Conservation (phyloP, 2,329 filamentous ascomycete genomes). For the Penicillium corylophilum region DNA sequence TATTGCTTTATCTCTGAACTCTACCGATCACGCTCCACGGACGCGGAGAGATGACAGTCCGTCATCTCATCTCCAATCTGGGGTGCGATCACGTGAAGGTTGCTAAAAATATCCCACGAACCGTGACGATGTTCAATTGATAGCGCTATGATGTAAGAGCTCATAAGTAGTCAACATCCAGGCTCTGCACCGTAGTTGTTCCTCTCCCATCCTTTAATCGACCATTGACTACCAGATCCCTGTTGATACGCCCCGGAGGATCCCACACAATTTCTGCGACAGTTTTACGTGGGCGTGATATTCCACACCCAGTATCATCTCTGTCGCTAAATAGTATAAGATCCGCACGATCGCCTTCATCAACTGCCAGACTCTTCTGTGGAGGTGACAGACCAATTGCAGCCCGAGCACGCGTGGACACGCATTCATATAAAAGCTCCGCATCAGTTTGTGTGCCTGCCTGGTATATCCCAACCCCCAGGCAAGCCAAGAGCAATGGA, state of each 20-base stretch:
- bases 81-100: not conserved
- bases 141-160: not conserved
- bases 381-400: constrained; percentile 33
- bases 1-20: not conserved
- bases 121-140: not conserved
- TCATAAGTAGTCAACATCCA: not conserved
- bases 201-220: constrained; percentile 7
- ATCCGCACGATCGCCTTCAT: constrained; percentile 15
- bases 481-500: constrained; percentile 61
- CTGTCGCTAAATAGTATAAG: constrained; percentile 27
- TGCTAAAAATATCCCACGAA: not conserved
- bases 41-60: not conserved
- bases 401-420: constrained; percentile 45
- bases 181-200: not conserved
- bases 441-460: constrained; percentile 61
- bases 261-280: constrained; percentile 42
- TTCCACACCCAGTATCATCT: constrained; percentile 33
- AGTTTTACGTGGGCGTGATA: constrained; percentile 26
- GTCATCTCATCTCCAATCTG: not conserved
- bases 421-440: constrained; percentile 57
- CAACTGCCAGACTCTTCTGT: constrained; percentile 6
- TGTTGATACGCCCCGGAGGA: constrained; percentile 29
- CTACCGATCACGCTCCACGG: not conserved
- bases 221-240: constrained; percentile 28
- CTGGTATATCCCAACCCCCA: constrained; percentile 67